Conservation (phyloP, 2,329 filamentous ascomycete genomes). For the Aspergillus tanneri region DNA sequence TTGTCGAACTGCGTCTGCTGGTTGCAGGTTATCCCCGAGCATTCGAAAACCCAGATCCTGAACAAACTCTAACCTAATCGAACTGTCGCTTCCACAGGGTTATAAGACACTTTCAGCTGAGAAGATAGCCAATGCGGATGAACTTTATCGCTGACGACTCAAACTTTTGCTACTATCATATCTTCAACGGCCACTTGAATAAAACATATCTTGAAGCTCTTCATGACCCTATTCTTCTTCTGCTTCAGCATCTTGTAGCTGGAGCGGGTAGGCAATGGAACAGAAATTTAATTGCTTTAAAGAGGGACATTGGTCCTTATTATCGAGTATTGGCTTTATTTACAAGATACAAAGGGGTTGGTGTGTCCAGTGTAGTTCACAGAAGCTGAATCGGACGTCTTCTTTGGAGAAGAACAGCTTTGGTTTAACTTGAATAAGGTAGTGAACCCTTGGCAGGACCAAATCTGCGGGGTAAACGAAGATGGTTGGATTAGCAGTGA, state of each 20-base stretch:
- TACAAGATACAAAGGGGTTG: constrained; percentile 3
- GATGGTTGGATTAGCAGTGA: constrained; percentile 18
- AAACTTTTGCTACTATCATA: constrained; percentile 23
- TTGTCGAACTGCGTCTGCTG: constrained; percentile 17
- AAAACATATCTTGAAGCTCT: constrained; percentile 23
- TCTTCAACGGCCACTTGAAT: constrained; percentile 25
- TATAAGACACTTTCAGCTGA: constrained; percentile 18
- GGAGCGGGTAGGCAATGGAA: constrained; percentile 22
- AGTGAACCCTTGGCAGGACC: constrained; percentile 10
- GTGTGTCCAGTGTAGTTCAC: constrained; percentile 9
- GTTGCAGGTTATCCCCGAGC: constrained; percentile 17
- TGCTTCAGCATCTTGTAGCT: constrained; percentile 24
- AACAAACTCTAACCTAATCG: constrained; percentile 11
- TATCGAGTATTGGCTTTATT: constrained; percentile 10
- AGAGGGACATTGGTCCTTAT: constrained; percentile 22
- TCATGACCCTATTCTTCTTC: constrained; percentile 15
- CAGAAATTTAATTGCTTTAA: constrained; percentile 24
- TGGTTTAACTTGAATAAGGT: constrained; percentile 11
- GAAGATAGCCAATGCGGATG: constrained; percentile 20
- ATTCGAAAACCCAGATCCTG: constrained; percentile 24
- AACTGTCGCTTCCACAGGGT: constrained; percentile 17
- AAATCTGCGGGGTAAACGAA: constrained; percentile 13
- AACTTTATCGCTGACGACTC: constrained; percentile 15
- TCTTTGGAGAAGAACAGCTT: constrained; percentile 9
- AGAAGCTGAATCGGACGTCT: not conserved